phyloP scores from a whole-genome alignment of 129 eudicot genomes.

The Lactuca saligna region DNA sequence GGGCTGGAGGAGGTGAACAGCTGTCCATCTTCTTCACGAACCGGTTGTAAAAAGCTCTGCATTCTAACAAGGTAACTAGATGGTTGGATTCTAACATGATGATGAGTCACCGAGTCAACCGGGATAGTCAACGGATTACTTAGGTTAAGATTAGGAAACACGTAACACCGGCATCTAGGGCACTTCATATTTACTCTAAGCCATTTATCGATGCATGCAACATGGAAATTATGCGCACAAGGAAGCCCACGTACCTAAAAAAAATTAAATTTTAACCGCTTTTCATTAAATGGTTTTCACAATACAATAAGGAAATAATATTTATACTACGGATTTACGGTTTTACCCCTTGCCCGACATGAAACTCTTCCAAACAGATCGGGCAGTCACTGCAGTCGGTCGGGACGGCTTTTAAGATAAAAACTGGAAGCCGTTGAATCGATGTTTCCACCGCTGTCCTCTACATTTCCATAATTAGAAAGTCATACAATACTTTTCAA shows the following conservation, averaged over 20 bases:
- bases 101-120: slow-evolving; percentile 54
- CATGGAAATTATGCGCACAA: slow-evolving; percentile 95
- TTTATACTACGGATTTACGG: background rate
- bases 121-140: slow-evolving; percentile 59
- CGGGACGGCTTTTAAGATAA: slow-evolving; percentile 76
- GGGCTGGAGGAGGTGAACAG: slow-evolving; percentile 28
- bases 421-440: slow-evolving; percentile 88
- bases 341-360: slow-evolving; percentile 80
- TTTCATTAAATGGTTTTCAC: background rate
- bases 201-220: slow-evolving; percentile 96
- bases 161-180: slow-evolving; percentile 92
- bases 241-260: slow-evolving; percentile 94
- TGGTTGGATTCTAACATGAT: slow-evolving; percentile 55
- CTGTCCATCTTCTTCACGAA: slow-evolving; percentile 44
- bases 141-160: slow-evolving; percentile 73
- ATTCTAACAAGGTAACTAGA: slow-evolving; percentile 62
- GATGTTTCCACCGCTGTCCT: slow-evolving; percentile 78
- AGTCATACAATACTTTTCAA: background rate
- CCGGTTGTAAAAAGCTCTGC: slow-evolving; percentile 70
- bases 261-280: background rate
- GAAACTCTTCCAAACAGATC: slow-evolving; percentile 94
- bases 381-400: slow-evolving; percentile 99
- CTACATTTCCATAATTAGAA: slow-evolving; percentile 35
- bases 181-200: slow-evolving; percentile 81
- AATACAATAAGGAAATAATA: slow-evolving; percentile 7